These are phyloP conservation scores for Paramecium sexaurelia DNA, from an alignment of 73 alveolate genomes.

Conservation along the genomic window DNA sequence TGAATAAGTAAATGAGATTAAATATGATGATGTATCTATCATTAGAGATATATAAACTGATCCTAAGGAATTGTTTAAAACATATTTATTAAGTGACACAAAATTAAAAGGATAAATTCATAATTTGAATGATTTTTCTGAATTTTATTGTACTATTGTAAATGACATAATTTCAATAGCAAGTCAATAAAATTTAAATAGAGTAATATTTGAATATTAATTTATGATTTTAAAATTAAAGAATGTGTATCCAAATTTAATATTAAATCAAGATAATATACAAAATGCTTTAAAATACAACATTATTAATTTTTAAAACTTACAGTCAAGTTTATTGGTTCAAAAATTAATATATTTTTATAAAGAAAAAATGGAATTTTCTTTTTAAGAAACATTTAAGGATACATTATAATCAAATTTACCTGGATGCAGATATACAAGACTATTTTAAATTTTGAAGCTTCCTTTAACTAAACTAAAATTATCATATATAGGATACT, in stretches of 20 bases:
- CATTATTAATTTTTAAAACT: not conserved
- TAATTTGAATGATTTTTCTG: not conserved
- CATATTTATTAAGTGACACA: slow-evolving; percentile 29
- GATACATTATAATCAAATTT: not conserved
- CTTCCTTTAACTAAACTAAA: slow-evolving; percentile 8
- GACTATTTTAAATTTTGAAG: not conserved
- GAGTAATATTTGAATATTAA: slow-evolving; percentile 5
- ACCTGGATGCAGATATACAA: slow-evolving; percentile 13
- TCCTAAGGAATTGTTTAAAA: slow-evolving; percentile 22
- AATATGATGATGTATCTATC: not conserved
- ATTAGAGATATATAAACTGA: not conserved
- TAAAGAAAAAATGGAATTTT: slow-evolving; percentile 31
- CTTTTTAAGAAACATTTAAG: slow-evolving; percentile 15
- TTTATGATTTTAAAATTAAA: slow-evolving; percentile 2
- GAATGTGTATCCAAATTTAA: not conserved
- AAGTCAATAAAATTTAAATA: not conserved
- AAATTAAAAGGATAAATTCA: slow-evolving; percentile 9
- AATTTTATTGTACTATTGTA: not conserved
- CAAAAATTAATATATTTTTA: not conserved
- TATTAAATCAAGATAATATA: not conserved
- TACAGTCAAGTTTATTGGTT: slow-evolving; percentile 1
- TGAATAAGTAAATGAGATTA: not conserved
- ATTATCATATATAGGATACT: slow-evolving; percentile 6
- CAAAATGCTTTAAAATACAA: not conserved
- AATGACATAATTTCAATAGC: not conserved